These are phyloP conservation scores for Fomitopsis serialis DNA, from an alignment of 768 basidiomycete species.

Conservation along the genomic window DNA sequence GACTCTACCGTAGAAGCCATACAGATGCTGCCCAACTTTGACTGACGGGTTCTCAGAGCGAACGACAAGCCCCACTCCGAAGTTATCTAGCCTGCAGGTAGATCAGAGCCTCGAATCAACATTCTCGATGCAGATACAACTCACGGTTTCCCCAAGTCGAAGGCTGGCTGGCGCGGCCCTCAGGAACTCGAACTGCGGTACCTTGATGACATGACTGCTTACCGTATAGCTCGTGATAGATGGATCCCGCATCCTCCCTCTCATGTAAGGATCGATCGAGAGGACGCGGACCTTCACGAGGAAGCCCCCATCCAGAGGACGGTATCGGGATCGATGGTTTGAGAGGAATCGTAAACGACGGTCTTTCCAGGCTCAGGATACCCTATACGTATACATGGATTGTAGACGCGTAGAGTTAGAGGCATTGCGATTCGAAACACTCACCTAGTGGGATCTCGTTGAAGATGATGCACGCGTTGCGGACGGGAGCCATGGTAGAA, in stretches of 20 bases:
- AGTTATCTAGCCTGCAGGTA: conserved; percentile 20
- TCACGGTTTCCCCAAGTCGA: not conserved
- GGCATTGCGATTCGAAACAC: conserved; percentile 8
- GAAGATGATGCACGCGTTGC: conserved; percentile 24
- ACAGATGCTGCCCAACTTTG: conserved; percentile 21
- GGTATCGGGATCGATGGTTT: conserved; percentile 23
- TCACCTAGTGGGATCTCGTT: conserved; percentile 23
- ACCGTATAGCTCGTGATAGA: conserved; percentile 13
- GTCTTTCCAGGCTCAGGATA: conserved; percentile 26
- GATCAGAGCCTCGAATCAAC: too few relatives aligned
- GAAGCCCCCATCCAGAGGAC: conserved; percentile 23
- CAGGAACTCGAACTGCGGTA: not conserved
- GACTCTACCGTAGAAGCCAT: conserved; percentile 16
- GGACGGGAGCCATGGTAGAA: conserved; percentile 19
- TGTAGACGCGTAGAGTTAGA: not conserved
- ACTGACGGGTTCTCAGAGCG: conserved; percentile 19
- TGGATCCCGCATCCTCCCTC: conserved; percentile 13
- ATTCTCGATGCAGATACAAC: too few relatives aligned
- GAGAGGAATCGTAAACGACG: conserved; percentile 17
- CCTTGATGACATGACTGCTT: not conserved
- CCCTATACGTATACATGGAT: conserved; percentile 8
- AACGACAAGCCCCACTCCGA: conserved; percentile 20
- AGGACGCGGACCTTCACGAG: conserved; percentile 23
- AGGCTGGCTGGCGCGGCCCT: not conserved
- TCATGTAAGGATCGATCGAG: conserved; percentile 17